phyloP scores from a whole-genome alignment of 2,329 filamentous ascomycete genomes.

The Colletotrichum tofieldiae region DNA sequence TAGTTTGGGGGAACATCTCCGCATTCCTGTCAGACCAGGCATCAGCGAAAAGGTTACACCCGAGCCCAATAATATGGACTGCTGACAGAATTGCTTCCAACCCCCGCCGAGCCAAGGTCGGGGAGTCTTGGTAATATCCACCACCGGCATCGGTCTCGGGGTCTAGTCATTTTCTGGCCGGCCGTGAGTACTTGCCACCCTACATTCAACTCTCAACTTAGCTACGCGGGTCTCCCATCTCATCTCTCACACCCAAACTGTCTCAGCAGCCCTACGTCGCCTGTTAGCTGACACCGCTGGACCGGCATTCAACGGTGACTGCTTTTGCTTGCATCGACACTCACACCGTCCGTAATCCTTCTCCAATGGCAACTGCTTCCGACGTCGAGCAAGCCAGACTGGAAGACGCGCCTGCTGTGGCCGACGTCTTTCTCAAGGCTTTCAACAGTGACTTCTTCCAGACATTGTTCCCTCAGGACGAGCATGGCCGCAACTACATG shows the following conservation, averaged over 20 bases:
- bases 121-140: neutral
- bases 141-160: neutral
- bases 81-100: neutral
- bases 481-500: conserved; percentile 35
- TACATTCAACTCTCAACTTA: neutral
- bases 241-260: conserved; percentile 7
- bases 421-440: conserved; percentile 37
- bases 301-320: neutral
- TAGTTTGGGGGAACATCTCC: neutral
- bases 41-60: neutral
- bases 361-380: neutral
- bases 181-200: neutral
- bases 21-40: neutral
- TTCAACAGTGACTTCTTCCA: conserved; percentile 41
- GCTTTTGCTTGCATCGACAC: neutral
- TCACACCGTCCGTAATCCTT: neutral
- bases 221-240: conserved; percentile 7
- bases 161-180: neutral
- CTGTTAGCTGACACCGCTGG: neutral
- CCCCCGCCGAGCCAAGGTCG: neutral
- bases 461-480: conserved; percentile 34
- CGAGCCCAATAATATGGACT: neutral
- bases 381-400: conserved; percentile 28
- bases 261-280: neutral
- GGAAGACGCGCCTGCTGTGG: conserved; percentile 33